These are phyloP conservation scores for Teratosphaeria nubilosa DNA, from an alignment of 2,329 filamentous ascomycete genomes.

Conservation along the genomic window DNA sequence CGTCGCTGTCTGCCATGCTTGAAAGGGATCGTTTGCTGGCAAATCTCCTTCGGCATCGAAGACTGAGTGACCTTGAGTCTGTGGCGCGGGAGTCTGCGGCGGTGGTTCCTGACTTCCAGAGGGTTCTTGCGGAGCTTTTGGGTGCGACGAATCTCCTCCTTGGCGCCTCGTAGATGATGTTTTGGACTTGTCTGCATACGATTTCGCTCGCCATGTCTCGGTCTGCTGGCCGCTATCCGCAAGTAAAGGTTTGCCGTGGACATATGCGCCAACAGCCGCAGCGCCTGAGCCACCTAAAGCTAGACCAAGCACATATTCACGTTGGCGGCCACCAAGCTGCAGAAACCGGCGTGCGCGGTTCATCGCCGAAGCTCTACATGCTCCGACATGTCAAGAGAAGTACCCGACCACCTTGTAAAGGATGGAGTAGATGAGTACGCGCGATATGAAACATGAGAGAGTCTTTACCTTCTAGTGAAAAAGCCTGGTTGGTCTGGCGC, in stretches of 20 bases:
- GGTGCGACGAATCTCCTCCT: background rate
- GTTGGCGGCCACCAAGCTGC: constrained; percentile 1
- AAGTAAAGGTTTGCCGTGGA: background rate
- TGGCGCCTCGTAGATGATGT: background rate
- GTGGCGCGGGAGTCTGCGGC: background rate
- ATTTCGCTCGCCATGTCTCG: background rate
- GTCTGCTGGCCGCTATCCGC: background rate
- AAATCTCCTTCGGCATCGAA: constrained; percentile 1
- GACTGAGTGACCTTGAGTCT: background rate
- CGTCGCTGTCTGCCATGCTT: constrained; percentile 20
- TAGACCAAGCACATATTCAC: constrained; percentile 1
- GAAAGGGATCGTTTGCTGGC: constrained; percentile 7
- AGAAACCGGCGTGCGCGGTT: constrained; percentile 1
- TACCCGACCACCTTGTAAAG: background rate
- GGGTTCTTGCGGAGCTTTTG: background rate
- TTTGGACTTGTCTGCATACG: background rate
- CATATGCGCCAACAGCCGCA: background rate
- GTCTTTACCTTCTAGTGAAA: background rate
- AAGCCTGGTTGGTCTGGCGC: background rate
- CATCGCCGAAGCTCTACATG: background rate
- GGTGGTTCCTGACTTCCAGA: background rate
- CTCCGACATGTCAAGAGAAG: background rate
- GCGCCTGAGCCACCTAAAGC: constrained; percentile 1
- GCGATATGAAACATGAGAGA: background rate
- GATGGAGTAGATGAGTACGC: background rate